These are phyloP conservation scores for Gentiana dahurica DNA, from an alignment of 257 asterid genomes.

Conservation along the genomic window DNA sequence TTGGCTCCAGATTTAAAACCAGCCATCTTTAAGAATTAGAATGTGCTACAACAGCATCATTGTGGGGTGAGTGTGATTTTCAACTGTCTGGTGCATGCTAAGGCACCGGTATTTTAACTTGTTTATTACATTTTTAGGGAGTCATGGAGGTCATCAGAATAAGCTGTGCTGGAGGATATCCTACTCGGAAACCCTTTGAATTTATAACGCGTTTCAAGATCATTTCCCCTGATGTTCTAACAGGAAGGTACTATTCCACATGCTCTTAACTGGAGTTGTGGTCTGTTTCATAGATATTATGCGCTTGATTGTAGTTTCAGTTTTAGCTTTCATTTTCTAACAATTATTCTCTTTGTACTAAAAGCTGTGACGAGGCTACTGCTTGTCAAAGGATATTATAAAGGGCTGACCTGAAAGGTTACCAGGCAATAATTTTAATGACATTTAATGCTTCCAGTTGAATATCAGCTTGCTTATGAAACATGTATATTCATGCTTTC, in stretches of 20 bases:
- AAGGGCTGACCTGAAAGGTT: constrained; percentile 51
- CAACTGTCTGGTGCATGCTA: no score
- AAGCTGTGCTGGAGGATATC: constrained; percentile 95
- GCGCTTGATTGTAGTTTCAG: background rate
- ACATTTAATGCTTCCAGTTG: no score
- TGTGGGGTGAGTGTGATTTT: constrained; percentile 60
- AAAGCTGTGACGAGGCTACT: no score
- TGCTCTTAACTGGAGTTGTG: constrained; percentile 47
- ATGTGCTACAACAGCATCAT: no score
- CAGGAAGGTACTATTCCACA: no score
- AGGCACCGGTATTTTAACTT: no score
- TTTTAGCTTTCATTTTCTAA: no score
- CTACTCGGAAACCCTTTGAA: constrained; percentile 73
- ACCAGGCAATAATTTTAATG: constrained; percentile 37
- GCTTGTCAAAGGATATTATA: constrained; percentile 51
- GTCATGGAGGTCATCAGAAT: no score
- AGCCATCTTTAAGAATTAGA: constrained; percentile 61
- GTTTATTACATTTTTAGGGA: constrained; percentile 34
- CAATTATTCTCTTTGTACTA: no score
- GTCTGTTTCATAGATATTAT: constrained; percentile 13
- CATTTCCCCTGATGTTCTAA: constrained; percentile 56
- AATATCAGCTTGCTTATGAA: no score
- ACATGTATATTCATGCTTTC: no score
- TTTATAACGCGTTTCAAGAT: constrained; percentile 56
- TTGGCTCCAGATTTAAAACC: constrained; percentile 87